Evolutionary conservation across 345 rosid genomes (phyloP).

Genomic region (Eucalyptus paniculata): DNA sequence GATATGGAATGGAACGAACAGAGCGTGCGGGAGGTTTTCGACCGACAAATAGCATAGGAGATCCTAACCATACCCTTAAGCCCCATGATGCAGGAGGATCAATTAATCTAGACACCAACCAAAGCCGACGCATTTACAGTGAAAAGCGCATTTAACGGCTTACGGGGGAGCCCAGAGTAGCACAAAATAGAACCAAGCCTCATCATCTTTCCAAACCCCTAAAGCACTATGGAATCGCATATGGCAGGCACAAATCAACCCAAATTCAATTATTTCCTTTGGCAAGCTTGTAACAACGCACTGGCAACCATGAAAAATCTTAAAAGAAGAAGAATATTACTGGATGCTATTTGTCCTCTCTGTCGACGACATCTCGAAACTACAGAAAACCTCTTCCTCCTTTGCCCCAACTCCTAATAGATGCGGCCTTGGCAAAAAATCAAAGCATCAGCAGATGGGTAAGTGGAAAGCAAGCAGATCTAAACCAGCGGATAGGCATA

Average conservation of each 20-base stretch:
- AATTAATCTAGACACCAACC: no score
- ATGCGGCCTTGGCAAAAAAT: not conserved
- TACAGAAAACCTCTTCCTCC: no score
- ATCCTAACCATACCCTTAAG: no score
- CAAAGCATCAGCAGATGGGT: not conserved
- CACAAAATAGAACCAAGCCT: not conserved
- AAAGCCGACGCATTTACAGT: no score
- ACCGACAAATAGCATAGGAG: no score
- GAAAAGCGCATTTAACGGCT: no score
- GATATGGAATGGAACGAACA: no score
- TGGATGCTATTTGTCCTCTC: fast-evolving
- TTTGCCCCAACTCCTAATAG: not conserved
- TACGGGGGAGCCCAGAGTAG: no score
- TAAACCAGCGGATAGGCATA: not conserved
- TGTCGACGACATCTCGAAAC: no score
- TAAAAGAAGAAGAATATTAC: not conserved
- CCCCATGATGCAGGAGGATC: no score
- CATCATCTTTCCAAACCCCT: not conserved
- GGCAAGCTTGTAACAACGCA: not conserved
- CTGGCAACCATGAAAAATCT: not conserved
- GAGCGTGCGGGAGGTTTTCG: no score
- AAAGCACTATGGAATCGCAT: fast-evolving
- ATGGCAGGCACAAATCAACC: not conserved
- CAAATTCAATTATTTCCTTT: not conserved
- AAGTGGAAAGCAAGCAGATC: no score